Evolutionary conservation across 306 rosid species (phyloP), one percentile per base, ranked within the genome.

Genomic region (Glycine soja): DNA sequence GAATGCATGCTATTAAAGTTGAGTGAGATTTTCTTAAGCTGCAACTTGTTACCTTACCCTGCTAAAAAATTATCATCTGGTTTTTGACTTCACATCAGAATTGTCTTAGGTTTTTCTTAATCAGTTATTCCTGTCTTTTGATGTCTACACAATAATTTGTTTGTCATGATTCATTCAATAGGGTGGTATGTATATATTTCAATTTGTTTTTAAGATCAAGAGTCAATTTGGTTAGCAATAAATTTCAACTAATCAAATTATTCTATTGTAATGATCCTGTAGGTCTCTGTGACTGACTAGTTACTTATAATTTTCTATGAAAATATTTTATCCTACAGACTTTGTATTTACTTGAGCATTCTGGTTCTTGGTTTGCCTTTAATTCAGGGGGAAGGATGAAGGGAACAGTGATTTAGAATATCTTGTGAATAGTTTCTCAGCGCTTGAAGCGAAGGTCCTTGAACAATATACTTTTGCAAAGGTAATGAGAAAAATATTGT

Each of bases 401-500:
- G 96, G 86, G 65, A 91, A 85, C 84, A 88, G 88, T 82, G 99
- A 96, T 85, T 59, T 93, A 71, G 88, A 89, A 68, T 98, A 96
- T 83, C 91, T 96, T 72, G 89, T 81, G 24, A 83, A 76, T 82
- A 87, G 94, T 75, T 96, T 92, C 84, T 84, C 90, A 13, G 94
- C 92, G 47, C 97, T 96, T 77, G 99, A 92, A 85, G 98, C 90
- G 84, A 96, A 96, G 83, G 92, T 93, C 84, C 98, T 96, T 74
- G 97, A 92, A 85, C 98, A 93, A 59, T 96, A 93, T 80, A 96
- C 99, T 77, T 90, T 93, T 78, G 97, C 99, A 36, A 95, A 96
- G 99, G 99, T 96, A 95, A 84, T 54, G 66, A 54, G 64, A 46
- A 48, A 62, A 16, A 34, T 78, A 30, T 45, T 13, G 10, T 34